Conservation (phyloP, 495 filamentous ascomycete species). For the Xylaria longipes region DNA sequence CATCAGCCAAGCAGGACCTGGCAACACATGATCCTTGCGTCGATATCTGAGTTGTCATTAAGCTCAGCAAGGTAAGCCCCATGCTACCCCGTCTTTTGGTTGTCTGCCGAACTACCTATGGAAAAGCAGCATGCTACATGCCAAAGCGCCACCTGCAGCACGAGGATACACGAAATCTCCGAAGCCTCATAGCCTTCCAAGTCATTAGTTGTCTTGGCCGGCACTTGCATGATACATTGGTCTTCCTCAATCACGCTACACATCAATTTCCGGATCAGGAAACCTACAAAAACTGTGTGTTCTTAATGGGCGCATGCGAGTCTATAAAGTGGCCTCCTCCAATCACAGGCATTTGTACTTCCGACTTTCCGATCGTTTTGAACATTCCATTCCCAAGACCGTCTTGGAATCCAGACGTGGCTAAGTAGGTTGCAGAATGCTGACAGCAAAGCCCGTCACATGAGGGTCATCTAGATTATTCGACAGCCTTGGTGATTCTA, state of each 20-base stretch:
- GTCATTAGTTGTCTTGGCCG: not conserved
- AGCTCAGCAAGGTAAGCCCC: slow-evolving; percentile 1
- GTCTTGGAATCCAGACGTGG: not conserved
- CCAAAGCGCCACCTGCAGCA: slow-evolving; percentile 12
- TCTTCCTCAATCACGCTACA: not conserved
- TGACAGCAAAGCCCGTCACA: slow-evolving; percentile 15
- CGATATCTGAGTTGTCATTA: slow-evolving; percentile 19
- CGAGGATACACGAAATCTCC: slow-evolving; percentile 16
- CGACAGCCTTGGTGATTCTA: not conserved
- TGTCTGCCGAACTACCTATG: slow-evolving; percentile 3
- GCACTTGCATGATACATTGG: not conserved
- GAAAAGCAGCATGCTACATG: not conserved
- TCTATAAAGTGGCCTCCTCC: not conserved
- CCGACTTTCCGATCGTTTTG: slow-evolving; percentile 14
- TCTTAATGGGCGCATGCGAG: not conserved
- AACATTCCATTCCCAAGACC: slow-evolving; percentile 8
- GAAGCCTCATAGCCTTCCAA: not conserved
- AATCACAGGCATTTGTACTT: not conserved
- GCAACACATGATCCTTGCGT: slow-evolving; percentile 24
- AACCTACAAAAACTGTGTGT: not conserved
- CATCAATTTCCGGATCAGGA: slow-evolving; percentile 14
- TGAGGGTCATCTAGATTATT: slow-evolving; percentile 6
- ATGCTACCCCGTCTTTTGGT: not conserved
- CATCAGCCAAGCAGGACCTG: no score
- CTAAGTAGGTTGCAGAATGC: not conserved